Base-by-base conservation (phyloP, 2,329 filamentous ascomycete genomes). In the Ilyonectria mors-panacis region DNA sequence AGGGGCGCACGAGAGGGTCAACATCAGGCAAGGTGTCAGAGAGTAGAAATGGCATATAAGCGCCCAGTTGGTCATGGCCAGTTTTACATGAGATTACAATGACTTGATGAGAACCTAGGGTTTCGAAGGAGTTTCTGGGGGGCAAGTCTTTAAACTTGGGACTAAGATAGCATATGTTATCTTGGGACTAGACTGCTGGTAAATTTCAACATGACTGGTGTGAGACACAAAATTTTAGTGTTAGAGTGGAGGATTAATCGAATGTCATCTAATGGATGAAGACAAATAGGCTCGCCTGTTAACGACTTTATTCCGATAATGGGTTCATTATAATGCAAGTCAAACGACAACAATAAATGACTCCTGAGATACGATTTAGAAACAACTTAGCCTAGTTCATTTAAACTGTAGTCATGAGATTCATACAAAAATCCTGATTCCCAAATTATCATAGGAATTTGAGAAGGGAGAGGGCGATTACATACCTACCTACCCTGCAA, bases 41-140 rank as follows among this genome's bases (percentile, higher is more conserved):
- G n/a, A 39, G 37, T 26, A 37, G 37, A 37, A 53, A 28, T 28
- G 57, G 21, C 48, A 39, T 37, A 69, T 66, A 66, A 66, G 67
- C 53, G 56, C 19, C 47, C 42, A 21, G 63, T 61, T 39, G 33
- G 48, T 39, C 62, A 54, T 63, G 53, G 30, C 69, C 44, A 64
- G 28, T 3, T 4, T 26, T 51, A 51, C 48, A 19, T 19, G 26
- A 3, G n/a, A n/a, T 21, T 35, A 35, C n/a, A 12, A 53, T 33
- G 50, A 53, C 50, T 53, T 53, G 50, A 35, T 53, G 50, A 23
- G 35, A 53, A 30, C 30, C n/a, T 15, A 5, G n/a, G 44, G 50
- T 7, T 37, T 23, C 30, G 19, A 15, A 21, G 30, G 50, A 53
- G 50, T 35, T 53, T 53, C 17, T 53, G 12, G n/a, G n/a, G 35